Evolutionary conservation across 805 yeast genomes (phyloP), one percentile per base, ranked within the genome.

Genomic region (Vanderwaltozyma tropicalis): DNA sequence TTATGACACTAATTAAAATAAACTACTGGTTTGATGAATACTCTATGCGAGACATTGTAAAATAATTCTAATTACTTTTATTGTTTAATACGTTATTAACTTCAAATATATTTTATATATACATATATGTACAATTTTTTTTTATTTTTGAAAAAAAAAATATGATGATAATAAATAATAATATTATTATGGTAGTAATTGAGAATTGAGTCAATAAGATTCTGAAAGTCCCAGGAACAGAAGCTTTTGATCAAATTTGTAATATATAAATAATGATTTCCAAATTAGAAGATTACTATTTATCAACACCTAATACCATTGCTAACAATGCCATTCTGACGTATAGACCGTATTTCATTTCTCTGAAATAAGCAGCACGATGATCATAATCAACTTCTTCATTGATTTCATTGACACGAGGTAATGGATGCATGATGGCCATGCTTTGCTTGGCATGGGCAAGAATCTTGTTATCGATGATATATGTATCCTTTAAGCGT

Each of bases 361-460:
- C 97, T 76, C 99, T 83, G 74, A 92, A 92, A 71, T 92, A 92
- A 42, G 98, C 97, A 48, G 98, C 97, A 64, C 99, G 83, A 65
- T 89, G 96, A 66, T 92, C 99, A 59, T 89, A 92, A 63, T 92
- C 99, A 55, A 92, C 97, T 69, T 92, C 98, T 67, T 88, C 97
- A 57, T 83, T 83, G 52, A 92, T 89, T 68, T 92, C 99, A 55
- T 78, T 81, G 48, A 86, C 88, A 66, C 99, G 83, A 61, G 99
- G 99, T 54, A 92, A 76, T 61, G 99, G 99, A 63, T 92, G 99
- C 95, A 92, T 81, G 47, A 92, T 82, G 63, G 96, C 86, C 97
- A 92, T 92, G 67, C 92, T 96, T 62, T 86, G 87, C 69, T 94
- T 92, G 52, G 98, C 97, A 62, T 82, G 78, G 22, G 86, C 72